Evolutionary conservation across 352 stramenopile genomes (phyloP), one percentile per base, ranked within the genome.

Genomic region (Thraustochytrium sp.): DNA sequence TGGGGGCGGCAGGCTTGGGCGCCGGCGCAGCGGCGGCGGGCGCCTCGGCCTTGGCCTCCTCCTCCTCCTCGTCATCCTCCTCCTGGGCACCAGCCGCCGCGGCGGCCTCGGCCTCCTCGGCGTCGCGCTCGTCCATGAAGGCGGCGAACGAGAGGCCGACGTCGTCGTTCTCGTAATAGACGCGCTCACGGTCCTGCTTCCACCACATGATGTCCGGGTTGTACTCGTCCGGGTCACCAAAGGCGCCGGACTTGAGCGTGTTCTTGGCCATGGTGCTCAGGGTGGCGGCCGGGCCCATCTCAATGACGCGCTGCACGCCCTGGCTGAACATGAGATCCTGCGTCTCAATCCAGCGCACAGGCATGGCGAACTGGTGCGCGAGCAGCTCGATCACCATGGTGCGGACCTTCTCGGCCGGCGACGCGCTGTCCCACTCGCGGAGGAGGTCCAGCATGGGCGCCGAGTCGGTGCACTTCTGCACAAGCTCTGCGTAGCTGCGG

Each of bases 331-430:
- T 76, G 53, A 91, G 87, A 48, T 87, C 85, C 85, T 95, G 92
- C 3, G 92, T 94, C 86, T 93, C 92, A 72, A 96, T 96, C 92
- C 92, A 96, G 82, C 94, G 91, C 21, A 96, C 91, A 2, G 92
- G 92, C 4, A 90, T 94, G 31, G 92, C 92, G 76, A 96, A 95
- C 86, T 96, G 92, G 87, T 94, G 94, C 34, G 91, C 91, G 36
- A 96, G 76, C 18, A 96, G 85, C 87, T 96, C 92, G 38, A 94
- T 90, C 5, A 96, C 85, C 34, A 96, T 88, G 38, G 92, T 82
- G 51, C 93, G 90, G 0, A 93, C 86, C 73, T 94, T 89, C n/a
- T 89, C 88, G 64, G 46, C 68, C 1, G 42, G 21, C 0, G 53
- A 46, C n/a, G 48, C 68, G 0, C 11, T 21, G 53, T 55, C 31